Percentiles rank a stretch among this genome's conserved stretches.
Conservation (phyloP, 352 stramenopile genomes). For the Pythium volutum region DNA sequence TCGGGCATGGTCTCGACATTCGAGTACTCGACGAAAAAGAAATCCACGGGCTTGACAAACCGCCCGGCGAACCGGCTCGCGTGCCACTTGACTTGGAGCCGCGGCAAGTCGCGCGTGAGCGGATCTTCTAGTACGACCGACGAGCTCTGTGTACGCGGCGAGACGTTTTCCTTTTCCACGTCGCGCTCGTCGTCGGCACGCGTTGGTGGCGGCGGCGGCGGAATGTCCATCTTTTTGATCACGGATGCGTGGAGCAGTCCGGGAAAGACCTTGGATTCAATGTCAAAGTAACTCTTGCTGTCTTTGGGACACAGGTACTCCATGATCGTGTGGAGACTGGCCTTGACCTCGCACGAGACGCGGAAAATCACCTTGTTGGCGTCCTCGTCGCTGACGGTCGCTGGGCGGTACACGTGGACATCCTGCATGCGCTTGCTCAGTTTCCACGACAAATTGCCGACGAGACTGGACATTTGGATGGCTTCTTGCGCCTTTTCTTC, state of each 20-base stretch:
- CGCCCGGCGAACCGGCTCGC: conserved; percentile 75
- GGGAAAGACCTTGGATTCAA: conserved; percentile 81
- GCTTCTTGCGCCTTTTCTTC: conserved; percentile 74
- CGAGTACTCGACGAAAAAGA: conserved; percentile 87
- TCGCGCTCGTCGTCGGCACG: not conserved
- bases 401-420: conserved; percentile 72
- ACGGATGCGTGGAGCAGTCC: conserved; percentile 73
- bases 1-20: conserved; percentile 63
- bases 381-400: conserved; percentile 43
- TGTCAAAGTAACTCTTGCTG: conserved; percentile 72
- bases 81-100: conserved; percentile 85
- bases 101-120: conserved; percentile 44
- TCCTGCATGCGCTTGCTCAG: conserved; percentile 77
- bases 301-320: conserved; percentile 72
- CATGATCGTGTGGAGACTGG: conserved; percentile 73
- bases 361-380: conserved; percentile 75
- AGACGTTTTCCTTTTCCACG: conserved; percentile 22
- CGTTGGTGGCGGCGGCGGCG: conserved; percentile 17
- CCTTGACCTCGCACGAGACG: conserved; percentile 81
- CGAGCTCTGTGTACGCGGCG: conserved; percentile 38
- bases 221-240: conserved; percentile 76
- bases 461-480: conserved; percentile 57
- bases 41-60: conserved; percentile 82
- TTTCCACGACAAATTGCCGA: conserved; percentile 58
- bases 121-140: conserved; percentile 37